Evolutionary conservation across 2,329 filamentous ascomycete species (phyloP).

Genomic region (Lasiodiplodia citricola): DNA sequence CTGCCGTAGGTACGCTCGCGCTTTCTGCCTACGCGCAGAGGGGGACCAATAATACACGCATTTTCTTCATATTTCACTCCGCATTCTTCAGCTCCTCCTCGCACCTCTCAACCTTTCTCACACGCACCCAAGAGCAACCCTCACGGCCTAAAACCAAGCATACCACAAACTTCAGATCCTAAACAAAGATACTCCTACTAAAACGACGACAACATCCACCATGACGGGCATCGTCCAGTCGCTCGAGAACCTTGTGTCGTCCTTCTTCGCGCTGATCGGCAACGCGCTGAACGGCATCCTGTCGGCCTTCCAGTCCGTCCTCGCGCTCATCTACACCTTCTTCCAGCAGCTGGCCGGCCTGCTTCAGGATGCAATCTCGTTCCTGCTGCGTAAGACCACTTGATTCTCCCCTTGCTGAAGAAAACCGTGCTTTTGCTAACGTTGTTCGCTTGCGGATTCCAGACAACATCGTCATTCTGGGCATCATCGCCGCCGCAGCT

Average conservation of each 20-base stretch:
- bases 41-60: background rate
- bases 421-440: background rate
- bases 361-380: conserved; percentile 2
- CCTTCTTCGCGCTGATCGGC: conserved; percentile 22
- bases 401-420: background rate
- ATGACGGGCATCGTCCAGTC: conserved; percentile 12
- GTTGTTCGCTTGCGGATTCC: background rate
- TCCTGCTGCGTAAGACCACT: conserved; percentile 11
- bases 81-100: conserved; percentile 7
- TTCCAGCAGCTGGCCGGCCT: conserved; percentile 12
- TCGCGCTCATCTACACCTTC: conserved; percentile 11
- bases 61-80: background rate
- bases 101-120: background rate
- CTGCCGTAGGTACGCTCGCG: conserved; percentile 5
- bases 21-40: background rate
- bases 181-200: background rate
- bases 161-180: background rate
- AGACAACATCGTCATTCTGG: conserved; percentile 23
- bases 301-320: conserved; percentile 10
- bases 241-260: conserved; percentile 19
- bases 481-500: background rate
- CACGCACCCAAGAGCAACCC: background rate
- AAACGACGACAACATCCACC: background rate
- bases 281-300: conserved; percentile 17
- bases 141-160: background rate